Conservation (phyloP, 805 yeast genomes). For the Metschnikowia aberdeeniae region DNA sequence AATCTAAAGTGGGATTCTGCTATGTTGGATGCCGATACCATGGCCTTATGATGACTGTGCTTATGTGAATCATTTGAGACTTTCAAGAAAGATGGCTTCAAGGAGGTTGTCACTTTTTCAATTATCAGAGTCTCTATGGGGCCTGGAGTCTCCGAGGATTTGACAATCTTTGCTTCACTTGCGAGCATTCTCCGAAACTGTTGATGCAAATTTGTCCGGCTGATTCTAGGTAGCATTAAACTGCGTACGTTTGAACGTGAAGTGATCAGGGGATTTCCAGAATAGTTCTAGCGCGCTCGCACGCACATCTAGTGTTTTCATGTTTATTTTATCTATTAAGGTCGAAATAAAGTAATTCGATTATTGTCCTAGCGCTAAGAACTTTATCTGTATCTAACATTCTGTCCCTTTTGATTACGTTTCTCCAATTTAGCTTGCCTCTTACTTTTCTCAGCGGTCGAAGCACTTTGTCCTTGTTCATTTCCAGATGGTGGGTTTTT, state of each 20-base stretch:
- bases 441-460: slow-evolving; percentile 12
- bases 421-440: slow-evolving; percentile 17
- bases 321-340: no score
- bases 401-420: slow-evolving; percentile 13
- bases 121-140: slow-evolving; percentile 52
- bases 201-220: not conserved
- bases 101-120: slow-evolving; percentile 37
- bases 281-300: no score
- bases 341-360: no score
- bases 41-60: slow-evolving; percentile 84
- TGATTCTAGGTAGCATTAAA: slow-evolving; percentile 8
- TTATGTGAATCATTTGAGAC: slow-evolving; percentile 80
- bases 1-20: slow-evolving; percentile 82
- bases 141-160: slow-evolving; percentile 24
- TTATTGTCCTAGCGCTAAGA: no score
- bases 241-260: not conserved
- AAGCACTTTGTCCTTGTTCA: not conserved
- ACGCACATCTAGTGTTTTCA: no score
- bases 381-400: slow-evolving; percentile 3
- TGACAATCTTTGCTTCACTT: slow-evolving; percentile 6
- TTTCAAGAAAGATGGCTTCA: slow-evolving; percentile 44
- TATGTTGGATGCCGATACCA: slow-evolving; percentile 65
- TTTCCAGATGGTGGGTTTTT: slow-evolving; percentile 2
- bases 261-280: not conserved
- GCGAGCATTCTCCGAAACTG: slow-evolving; percentile 9